Evolutionary conservation across 345 rosid genomes (phyloP).

Genomic region (Abelmoschus esculentus): DNA sequence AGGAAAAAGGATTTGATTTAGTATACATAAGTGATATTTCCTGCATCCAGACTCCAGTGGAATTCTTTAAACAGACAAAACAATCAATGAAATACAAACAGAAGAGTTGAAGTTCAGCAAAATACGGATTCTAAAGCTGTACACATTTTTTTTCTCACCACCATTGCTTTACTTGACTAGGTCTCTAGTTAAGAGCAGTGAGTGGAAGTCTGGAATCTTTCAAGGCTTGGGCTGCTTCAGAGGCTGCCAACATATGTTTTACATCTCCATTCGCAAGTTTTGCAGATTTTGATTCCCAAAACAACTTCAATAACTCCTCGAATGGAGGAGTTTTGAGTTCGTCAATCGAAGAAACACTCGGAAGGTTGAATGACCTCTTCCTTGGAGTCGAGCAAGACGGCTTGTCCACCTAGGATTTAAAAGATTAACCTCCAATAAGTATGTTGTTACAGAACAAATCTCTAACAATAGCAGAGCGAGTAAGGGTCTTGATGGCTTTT

Average conservation of each 20-base stretch:
- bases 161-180: background rate
- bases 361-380: constrained; percentile 69
- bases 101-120: background rate
- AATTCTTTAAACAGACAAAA: background rate
- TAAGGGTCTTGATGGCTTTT: constrained; percentile 13
- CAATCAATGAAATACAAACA: constrained; percentile 16
- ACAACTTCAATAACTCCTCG: constrained; percentile 64
- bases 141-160: constrained; percentile 14
- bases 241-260: constrained; percentile 44
- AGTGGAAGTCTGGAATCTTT: constrained; percentile 83
- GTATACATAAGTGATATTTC: background rate
- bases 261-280: constrained; percentile 76
- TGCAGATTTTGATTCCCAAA: constrained; percentile 56
- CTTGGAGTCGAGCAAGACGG: constrained; percentile 91
- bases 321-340: constrained; percentile 84
- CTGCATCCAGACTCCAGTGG: background rate
- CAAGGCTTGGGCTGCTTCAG: constrained; percentile 57
- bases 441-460: background rate
- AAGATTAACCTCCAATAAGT: background rate
- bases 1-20: too few relatives aligned
- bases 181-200: constrained; percentile 66
- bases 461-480: too few relatives aligned
- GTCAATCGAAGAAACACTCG: constrained; percentile 66
- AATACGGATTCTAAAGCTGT: constrained; percentile 24
- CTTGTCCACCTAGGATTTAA: constrained; percentile 58